A percentile compares a stretch with the other conserved stretches of the same genome.
Conservation (phyloP, 768 basidiomycete genomes). For the Boletus subparvulus region DNA sequence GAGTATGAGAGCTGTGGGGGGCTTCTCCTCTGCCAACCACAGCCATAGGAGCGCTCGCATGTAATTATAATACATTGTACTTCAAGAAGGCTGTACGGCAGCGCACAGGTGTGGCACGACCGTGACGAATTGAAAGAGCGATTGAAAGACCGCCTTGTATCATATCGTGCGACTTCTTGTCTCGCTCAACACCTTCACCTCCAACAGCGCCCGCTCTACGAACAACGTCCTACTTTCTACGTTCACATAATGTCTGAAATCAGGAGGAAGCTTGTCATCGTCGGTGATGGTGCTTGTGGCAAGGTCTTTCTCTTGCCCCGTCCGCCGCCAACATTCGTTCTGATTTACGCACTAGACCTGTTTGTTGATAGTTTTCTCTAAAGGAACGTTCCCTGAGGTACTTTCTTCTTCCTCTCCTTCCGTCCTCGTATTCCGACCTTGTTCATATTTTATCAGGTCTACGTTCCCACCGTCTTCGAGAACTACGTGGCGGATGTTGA, state of each 20-base stretch:
- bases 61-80: neutral
- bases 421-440: neutral
- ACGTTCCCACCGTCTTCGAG: slow-evolving; percentile 99
- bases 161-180: slow-evolving; percentile 39
- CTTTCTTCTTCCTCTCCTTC: neutral
- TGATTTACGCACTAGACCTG: slow-evolving; percentile 60
- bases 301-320: slow-evolving; percentile 54
- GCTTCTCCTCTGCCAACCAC: slow-evolving; percentile 4
- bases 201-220: slow-evolving; percentile 36
- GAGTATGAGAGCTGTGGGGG: slow-evolving; percentile 54
- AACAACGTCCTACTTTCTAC: slow-evolving; percentile 35
- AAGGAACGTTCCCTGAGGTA: slow-evolving; percentile 96
- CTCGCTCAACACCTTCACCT: slow-evolving; percentile 39
- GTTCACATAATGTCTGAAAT: slow-evolving; percentile 84
- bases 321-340: slow-evolving; percentile 12
- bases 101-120: slow-evolving; percentile 35
- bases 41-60: neutral
- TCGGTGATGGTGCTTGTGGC: slow-evolving; percentile 97
- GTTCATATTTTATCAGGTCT: slow-evolving; percentile 60
- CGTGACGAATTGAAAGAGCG: slow-evolving; percentile 32
- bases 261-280: slow-evolving; percentile 97
- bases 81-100: slow-evolving; percentile 12
- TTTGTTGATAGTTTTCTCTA: slow-evolving; percentile 93
- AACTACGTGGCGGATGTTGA: slow-evolving; percentile 99
- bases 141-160: slow-evolving; percentile 37